A percentile compares a stretch with the other conserved stretches of the same genome.
Conservation (phyloP, 305 asterid genomes). For the Fraxinus velutina region DNA sequence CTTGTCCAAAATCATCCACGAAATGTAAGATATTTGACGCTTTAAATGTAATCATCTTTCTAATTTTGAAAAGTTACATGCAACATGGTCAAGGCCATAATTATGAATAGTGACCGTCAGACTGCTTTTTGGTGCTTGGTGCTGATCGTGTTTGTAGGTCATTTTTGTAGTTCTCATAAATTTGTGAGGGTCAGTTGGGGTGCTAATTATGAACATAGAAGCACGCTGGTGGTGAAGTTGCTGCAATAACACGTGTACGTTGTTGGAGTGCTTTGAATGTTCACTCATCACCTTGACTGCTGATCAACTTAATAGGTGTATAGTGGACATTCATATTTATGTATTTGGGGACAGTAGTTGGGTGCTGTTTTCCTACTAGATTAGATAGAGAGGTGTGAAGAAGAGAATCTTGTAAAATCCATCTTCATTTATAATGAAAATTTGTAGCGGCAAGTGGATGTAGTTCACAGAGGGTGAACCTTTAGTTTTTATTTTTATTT, state of each 20-base stretch:
- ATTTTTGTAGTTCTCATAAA: not conserved
- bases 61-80: not conserved
- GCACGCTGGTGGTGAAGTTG: not conserved
- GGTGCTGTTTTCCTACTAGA: not conserved
- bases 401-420: not conserved
- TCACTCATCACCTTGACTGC: not conserved
- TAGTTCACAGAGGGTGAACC: not conserved
- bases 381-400: not conserved
- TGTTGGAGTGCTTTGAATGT: not conserved
- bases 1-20: constrained; percentile 60
- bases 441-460: not conserved
- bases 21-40: constrained; percentile 41
- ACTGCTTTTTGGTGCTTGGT: not conserved
- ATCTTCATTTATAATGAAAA: not conserved
- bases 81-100: not conserved
- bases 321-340: not conserved
- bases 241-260: not conserved
- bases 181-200: not conserved
- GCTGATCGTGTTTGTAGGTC: constrained; percentile 2
- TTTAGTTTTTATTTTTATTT: not conserved
- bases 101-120: not conserved
- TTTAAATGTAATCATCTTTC: not conserved
- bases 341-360: not conserved
- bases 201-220: not conserved
- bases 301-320: not conserved